Evolutionary conservation across 2,329 filamentous ascomycete genomes (phyloP).

Genomic region (Penicillium sp.): DNA sequence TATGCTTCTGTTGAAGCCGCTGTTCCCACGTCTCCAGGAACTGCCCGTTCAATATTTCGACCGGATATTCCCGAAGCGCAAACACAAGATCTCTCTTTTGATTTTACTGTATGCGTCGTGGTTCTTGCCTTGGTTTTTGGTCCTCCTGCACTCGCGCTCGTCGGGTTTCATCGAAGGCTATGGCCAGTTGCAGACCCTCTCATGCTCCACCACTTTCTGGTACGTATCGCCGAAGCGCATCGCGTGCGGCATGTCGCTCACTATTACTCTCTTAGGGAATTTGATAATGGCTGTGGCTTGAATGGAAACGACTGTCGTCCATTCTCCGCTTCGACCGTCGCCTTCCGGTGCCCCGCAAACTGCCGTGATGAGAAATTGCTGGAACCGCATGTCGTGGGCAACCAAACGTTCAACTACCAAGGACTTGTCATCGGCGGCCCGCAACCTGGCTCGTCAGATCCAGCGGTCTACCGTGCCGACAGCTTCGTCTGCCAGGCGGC

Average conservation of each 20-base stretch:
- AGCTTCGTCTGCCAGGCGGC: conserved; percentile 82
- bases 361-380: conserved; percentile 46
- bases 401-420: conserved; percentile 48
- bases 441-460: conserved; percentile 30
- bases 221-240: conserved; percentile 15
- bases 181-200: conserved; percentile 42
- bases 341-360: conserved; percentile 54
- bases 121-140: conserved; percentile 45
- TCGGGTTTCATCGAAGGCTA: conserved; percentile 47
- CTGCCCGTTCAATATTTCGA: conserved; percentile 43
- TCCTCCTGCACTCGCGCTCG: conserved; percentile 43
- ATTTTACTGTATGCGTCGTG: conserved; percentile 42
- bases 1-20: conserved; percentile 42
- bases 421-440: conserved; percentile 50
- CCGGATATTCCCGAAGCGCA: conserved; percentile 42
- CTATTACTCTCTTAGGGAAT: conserved; percentile 27
- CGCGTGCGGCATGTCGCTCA: not conserved
- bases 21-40: conserved; percentile 45
- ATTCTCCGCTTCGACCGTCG: conserved; percentile 47
- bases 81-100: conserved; percentile 42
- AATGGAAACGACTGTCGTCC: conserved; percentile 53
- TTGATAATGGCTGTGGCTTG: conserved; percentile 47
- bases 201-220: conserved; percentile 46
- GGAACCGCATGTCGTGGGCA: conserved; percentile 49
- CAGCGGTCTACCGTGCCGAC: conserved; percentile 73